A percentile compares a stretch with the other conserved stretches of the same genome.
Conservation (phyloP, 768 basidiomycete genomes). For the Pulveroboletus sp. region DNA sequence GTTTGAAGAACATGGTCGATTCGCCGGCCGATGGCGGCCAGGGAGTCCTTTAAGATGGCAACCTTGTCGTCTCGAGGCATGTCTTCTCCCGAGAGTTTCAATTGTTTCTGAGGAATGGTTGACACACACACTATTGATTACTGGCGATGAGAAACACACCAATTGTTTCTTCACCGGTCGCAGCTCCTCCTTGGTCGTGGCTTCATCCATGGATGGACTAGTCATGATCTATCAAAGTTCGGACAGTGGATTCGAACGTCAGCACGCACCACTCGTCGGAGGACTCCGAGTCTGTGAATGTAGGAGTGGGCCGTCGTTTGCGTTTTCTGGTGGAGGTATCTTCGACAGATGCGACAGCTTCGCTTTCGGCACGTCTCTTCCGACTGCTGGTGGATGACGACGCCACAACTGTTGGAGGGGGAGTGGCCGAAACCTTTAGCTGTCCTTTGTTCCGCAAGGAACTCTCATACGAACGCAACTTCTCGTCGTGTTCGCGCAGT, state of each 20-base stretch:
- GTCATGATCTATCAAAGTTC: constrained; percentile 4
- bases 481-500: constrained; percentile 85
- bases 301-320: constrained; percentile 93
- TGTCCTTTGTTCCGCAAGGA: constrained; percentile 69
- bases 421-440: constrained; percentile 68
- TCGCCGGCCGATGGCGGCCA: constrained; percentile 87
- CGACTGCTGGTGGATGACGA: constrained; percentile 60
- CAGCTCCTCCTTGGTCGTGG: constrained; percentile 87
- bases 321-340: constrained; percentile 65
- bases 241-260: background rate
- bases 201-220: constrained; percentile 95
- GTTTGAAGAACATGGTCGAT: constrained; percentile 79
- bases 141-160: constrained; percentile 40
- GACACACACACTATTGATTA: background rate
- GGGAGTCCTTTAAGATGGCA: constrained; percentile 89
- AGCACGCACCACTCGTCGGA: constrained; percentile 83
- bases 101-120: constrained; percentile 68
- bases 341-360: constrained; percentile 78
- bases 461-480: constrained; percentile 83
- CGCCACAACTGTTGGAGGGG: constrained; percentile 66
- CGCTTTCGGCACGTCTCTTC: constrained; percentile 81
- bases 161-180: constrained; percentile 96
- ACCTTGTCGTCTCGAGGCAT: constrained; percentile 96
- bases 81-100: constrained; percentile 89
- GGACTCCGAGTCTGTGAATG: constrained; percentile 92